A percentile compares a stretch with the other conserved stretches of the same genome.
Evolutionary conservation across 169 alveolate genomes (phyloP).

Genomic region (Eimeria sp.): DNA sequence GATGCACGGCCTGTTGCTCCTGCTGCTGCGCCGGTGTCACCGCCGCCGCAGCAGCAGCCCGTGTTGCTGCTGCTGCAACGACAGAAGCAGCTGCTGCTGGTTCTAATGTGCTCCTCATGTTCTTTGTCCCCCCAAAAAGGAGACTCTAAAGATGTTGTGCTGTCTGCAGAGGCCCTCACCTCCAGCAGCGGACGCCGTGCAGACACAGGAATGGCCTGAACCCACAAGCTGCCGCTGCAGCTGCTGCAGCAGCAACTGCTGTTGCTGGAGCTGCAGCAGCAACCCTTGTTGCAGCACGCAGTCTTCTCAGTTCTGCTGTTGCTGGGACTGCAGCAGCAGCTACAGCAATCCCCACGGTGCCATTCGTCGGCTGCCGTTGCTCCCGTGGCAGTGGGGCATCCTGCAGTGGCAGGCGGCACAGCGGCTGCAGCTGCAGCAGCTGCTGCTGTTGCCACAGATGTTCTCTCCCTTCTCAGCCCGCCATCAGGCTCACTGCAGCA

Average conservation of each 20-base stretch:
- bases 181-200: slow-evolving; percentile 21
- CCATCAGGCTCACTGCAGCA: background rate
- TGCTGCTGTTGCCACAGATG: background rate
- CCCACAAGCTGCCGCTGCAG: slow-evolving; percentile 9
- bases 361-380: slow-evolving; percentile 1
- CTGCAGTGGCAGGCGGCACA: slow-evolving; percentile 9
- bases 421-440: slow-evolving; percentile 34
- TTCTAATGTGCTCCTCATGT: no score
- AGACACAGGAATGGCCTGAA: background rate
- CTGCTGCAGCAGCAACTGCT: slow-evolving; percentile 39
- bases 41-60: background rate
- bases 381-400: slow-evolving; percentile 20
- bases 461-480: background rate
- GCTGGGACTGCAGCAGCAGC: slow-evolving; percentile 15
- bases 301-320: background rate
- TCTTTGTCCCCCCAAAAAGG: background rate
- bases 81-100: no score
- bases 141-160: background rate
- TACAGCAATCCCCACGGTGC: background rate
- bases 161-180: background rate
- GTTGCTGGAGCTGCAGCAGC: slow-evolving; percentile 39
- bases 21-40: slow-evolving; percentile 3
- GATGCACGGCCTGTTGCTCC: slow-evolving; percentile 12
- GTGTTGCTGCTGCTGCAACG: no score
- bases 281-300: background rate